Conservation (phyloP, 306 rosid genomes). For the Vicia villosa region DNA sequence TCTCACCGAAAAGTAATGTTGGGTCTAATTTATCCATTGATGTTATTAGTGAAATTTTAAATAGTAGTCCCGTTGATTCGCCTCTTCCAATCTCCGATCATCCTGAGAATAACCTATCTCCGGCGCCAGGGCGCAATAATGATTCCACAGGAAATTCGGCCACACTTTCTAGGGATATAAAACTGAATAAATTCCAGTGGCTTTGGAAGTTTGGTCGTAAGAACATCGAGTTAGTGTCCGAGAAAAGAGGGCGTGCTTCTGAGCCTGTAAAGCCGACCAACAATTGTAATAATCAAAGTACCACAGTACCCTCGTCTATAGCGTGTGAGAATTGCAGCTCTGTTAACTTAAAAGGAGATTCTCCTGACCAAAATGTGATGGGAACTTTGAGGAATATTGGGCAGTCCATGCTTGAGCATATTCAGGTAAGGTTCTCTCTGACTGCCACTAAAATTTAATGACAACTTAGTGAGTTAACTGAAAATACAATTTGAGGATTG, state of each 20-base stretch:
- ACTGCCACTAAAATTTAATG: constrained; percentile 10
- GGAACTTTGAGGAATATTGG: constrained; percentile 78
- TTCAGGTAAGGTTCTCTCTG: constrained; percentile 64
- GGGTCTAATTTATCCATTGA: constrained; percentile 58
- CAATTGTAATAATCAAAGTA: constrained; percentile 41
- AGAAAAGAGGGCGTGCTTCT: constrained; percentile 46
- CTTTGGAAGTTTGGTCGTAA: constrained; percentile 75
- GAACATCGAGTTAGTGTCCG: constrained; percentile 50
- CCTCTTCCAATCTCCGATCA: constrained; percentile 58
- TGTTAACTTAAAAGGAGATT: constrained; percentile 58
- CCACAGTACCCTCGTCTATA: constrained; percentile 39
- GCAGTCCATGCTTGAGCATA: constrained; percentile 90
- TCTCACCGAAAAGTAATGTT: constrained; percentile 60
- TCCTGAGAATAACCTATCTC: constrained; percentile 43
- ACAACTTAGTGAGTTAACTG: constrained; percentile 17
- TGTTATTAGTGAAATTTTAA: constrained; percentile 48
- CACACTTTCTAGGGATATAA: constrained; percentile 51
- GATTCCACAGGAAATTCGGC: constrained; percentile 41
- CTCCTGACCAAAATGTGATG: constrained; percentile 65
- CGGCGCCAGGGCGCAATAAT: constrained; percentile 41
- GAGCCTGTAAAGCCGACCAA: constrained; percentile 50
- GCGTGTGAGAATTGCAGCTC: constrained; percentile 48
- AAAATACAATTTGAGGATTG: constrained; percentile 17
- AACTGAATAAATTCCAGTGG: constrained; percentile 70
- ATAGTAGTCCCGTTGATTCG: constrained; percentile 38